phyloP scores from a whole-genome alignment of 2,329 filamentous ascomycete species.

The Ophiocordyceps unilateralis region DNA sequence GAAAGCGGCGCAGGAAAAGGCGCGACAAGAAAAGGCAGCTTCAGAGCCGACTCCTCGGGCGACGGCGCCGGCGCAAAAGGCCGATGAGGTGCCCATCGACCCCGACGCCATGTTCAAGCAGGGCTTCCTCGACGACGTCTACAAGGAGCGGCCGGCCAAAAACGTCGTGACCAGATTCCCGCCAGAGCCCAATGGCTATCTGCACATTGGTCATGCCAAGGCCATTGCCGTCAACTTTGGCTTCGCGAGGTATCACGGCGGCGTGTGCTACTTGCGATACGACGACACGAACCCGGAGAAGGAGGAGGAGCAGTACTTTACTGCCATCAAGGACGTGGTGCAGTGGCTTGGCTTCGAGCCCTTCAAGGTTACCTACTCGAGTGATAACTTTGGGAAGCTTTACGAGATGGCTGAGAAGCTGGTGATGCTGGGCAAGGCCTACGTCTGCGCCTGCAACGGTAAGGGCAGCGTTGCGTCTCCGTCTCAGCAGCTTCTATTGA shows the following conservation, averaged over 20 bases:
- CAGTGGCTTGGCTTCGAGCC: conserved; percentile 52
- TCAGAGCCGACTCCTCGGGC: conserved; percentile 32
- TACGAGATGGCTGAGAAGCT: conserved; percentile 76
- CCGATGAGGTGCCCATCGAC: conserved; percentile 23
- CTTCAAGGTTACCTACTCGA: conserved; percentile 55
- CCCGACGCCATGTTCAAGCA: conserved; percentile 61
- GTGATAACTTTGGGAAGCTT: conserved; percentile 69
- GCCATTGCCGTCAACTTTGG: conserved; percentile 95
- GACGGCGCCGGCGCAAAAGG: conserved; percentile 6
- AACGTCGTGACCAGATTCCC: conserved; percentile 57
- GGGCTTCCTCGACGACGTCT: conserved; percentile 59
- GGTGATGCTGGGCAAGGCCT: conserved; percentile 48
- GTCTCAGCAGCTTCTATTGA: background rate
- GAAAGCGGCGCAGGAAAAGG: conserved; percentile 44
- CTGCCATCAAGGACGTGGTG: conserved; percentile 76
- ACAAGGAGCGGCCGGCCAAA: conserved; percentile 45
- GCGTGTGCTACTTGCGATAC: conserved; percentile 37
- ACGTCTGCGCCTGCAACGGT: conserved; percentile 72
- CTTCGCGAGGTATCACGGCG: conserved; percentile 71
- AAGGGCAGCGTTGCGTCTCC: conserved; percentile 22
- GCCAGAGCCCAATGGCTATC: conserved; percentile 80
- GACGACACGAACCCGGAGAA: conserved; percentile 94
- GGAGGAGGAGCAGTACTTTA: conserved; percentile 80
- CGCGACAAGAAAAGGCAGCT: conserved; percentile 67
- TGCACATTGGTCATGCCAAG: conserved; percentile 89